Evolutionary conservation across 2,329 filamentous ascomycete species (phyloP).

Genomic region (Trichoderma sp.): DNA sequence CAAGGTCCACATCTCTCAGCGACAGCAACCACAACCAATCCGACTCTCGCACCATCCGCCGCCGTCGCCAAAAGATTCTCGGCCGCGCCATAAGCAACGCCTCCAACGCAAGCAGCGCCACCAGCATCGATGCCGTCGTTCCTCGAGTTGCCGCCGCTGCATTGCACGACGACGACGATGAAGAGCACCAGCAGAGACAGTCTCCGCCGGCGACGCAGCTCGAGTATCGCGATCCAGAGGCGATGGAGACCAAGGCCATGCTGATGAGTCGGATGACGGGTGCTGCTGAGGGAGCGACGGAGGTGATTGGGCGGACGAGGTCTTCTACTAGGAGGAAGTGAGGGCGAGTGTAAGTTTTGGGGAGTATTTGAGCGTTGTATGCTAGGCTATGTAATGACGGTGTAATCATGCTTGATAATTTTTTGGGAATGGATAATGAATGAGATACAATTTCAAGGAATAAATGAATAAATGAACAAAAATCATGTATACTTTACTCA

Average conservation of each 20-base stretch:
- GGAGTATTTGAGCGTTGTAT: not conserved
- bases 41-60: conserved; percentile 38
- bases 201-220: conserved; percentile 56
- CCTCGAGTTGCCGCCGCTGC: conserved; percentile 3
- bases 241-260: conserved; percentile 48
- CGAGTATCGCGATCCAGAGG: conserved; percentile 57
- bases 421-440: not conserved
- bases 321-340: conserved; percentile 14
- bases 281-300: not conserved
- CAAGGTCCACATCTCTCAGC: conserved; percentile 19
- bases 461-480: not conserved
- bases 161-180: conserved; percentile 34
- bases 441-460: not conserved
- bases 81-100: conserved; percentile 63
- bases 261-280: conserved; percentile 52
- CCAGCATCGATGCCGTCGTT: conserved; percentile 37
- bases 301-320: conserved; percentile 12
- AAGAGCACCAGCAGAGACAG: conserved; percentile 31
- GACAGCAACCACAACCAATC: conserved; percentile 15
- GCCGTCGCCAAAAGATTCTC: conserved; percentile 57
- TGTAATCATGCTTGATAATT: not conserved
- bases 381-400: not conserved
- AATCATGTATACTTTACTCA: too few relatives aligned
- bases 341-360: not conserved
- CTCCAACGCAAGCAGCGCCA: conserved; percentile 54